These are phyloP conservation scores for Hypericum androsaemum DNA, from an alignment of 345 rosid genomes.

Conservation along the genomic window DNA sequence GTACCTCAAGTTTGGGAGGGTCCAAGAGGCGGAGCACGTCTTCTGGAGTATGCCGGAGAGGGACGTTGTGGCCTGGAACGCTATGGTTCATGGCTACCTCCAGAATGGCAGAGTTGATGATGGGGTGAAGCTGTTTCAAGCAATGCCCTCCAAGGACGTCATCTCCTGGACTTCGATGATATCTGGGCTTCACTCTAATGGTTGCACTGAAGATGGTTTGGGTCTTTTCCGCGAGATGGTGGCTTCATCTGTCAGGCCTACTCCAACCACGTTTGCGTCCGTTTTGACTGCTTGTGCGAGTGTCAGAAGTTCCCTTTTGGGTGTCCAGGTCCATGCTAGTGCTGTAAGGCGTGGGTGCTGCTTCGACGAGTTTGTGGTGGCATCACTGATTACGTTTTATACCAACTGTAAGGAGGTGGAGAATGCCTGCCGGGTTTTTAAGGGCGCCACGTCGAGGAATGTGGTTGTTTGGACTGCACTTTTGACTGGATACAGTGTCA, in stretches of 20 bases:
- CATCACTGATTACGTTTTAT: conserved; percentile 57
- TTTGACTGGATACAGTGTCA: conserved; percentile 46
- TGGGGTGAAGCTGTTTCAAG: conserved; percentile 41
- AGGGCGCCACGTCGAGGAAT: conserved; percentile 22
- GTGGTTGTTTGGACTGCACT: conserved; percentile 71
- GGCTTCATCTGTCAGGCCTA: conserved; percentile 28
- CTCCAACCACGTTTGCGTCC: conserved; percentile 42
- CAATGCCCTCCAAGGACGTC: conserved; percentile 51
- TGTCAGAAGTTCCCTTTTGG: conserved; percentile 32
- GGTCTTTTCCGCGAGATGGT: conserved; percentile 40
- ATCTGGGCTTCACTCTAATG: conserved; percentile 51
- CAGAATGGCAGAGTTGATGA: conserved; percentile 39
- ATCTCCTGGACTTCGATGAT: conserved; percentile 85
- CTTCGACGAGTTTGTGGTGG: conserved; percentile 38
- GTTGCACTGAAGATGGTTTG: conserved; percentile 44
- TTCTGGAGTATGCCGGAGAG: conserved; percentile 46
- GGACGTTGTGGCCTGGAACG: conserved; percentile 68
- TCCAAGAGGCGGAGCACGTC: conserved; percentile 43
- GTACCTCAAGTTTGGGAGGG: conserved; percentile 38
- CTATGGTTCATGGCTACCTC: conserved; percentile 62
- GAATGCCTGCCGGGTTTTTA: conserved; percentile 36
- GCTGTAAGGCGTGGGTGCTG: conserved; percentile 37
- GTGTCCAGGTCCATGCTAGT: conserved; percentile 47
- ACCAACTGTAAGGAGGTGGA: conserved; percentile 43
- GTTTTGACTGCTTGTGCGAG: conserved; percentile 52